A percentile compares a stretch with the other conserved stretches of the same genome.
phyloP scores from a whole-genome alignment of 192 early-diverging fungal species.

The Jimgerdemannia flammicorona region DNA sequence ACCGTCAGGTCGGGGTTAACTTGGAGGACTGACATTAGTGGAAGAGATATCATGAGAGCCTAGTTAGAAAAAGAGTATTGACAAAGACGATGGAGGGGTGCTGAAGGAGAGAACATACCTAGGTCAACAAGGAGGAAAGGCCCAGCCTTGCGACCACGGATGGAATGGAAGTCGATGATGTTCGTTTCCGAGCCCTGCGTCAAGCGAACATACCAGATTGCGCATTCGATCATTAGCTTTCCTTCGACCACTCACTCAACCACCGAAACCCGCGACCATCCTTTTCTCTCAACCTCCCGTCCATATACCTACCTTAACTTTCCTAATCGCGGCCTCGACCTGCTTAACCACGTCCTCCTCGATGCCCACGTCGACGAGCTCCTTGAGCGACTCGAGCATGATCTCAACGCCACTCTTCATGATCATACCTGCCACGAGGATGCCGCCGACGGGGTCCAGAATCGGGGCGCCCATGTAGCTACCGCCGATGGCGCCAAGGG shows the following conservation, averaged over 20 bases:
- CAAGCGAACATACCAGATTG: neutral
- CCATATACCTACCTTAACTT: slow-evolving; percentile 21
- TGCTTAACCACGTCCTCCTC: slow-evolving; percentile 18
- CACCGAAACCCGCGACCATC: neutral
- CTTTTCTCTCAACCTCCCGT: neutral
- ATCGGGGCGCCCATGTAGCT: slow-evolving; percentile 64
- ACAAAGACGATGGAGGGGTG: too few relatives aligned
- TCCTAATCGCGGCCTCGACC: slow-evolving; percentile 18
- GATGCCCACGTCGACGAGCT: slow-evolving; percentile 32
- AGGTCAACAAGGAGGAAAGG: slow-evolving; percentile 55
- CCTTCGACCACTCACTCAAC: too few relatives aligned
- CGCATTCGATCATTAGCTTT: too few relatives aligned
- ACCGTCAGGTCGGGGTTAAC: slow-evolving; percentile 45
- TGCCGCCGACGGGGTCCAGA: slow-evolving; percentile 73
- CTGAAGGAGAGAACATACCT: slow-evolving; percentile 1
- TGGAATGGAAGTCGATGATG: slow-evolving; percentile 36
- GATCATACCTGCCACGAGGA: slow-evolving; percentile 70
- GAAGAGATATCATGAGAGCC: too few relatives aligned
- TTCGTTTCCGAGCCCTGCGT: slow-evolving; percentile 23
- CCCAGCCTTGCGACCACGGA: slow-evolving; percentile 53
- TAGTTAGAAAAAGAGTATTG: too few relatives aligned
- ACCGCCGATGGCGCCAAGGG: slow-evolving; percentile 70
- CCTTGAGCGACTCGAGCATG: slow-evolving; percentile 31
- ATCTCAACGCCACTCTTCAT: slow-evolving; percentile 57
- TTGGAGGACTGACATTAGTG: slow-evolving; percentile 21